Evolutionary conservation across 257 asterid genomes (phyloP).

Genomic region (Linaria vulgaris): DNA sequence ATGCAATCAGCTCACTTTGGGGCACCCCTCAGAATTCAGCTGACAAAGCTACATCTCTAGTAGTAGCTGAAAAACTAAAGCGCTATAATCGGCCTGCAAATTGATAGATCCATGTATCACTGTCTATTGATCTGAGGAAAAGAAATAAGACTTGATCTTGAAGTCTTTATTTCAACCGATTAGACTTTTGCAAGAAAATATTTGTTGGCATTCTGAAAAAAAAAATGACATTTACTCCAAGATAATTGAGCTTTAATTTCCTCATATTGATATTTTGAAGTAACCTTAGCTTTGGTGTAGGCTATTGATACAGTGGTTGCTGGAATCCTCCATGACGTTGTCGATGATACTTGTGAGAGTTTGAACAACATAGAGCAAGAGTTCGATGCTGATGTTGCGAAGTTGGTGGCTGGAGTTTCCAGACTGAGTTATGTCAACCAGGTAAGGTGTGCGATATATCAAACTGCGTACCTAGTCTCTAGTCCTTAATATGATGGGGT

Average conservation of each 20-base stretch:
- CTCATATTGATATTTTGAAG: conserved; percentile 19
- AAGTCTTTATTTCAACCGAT: not conserved
- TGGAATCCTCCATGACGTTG: conserved; percentile 91
- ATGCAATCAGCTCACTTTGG: too few species aligned
- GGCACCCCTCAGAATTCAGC: too few species aligned
- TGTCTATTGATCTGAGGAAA: too few species aligned
- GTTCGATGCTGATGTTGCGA: conserved; percentile 77
- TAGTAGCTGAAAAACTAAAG: too few species aligned
- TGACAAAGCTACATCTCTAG: too few species aligned
- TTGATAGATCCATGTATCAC: too few species aligned
- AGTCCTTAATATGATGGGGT: conserved; percentile 16
- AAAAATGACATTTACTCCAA: not conserved
- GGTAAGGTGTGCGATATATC: conserved; percentile 42
- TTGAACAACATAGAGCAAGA: conserved; percentile 70
- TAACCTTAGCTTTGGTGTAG: conserved; percentile 35
- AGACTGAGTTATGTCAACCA: conserved; percentile 88
- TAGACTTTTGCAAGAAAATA: not conserved
- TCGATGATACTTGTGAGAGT: conserved; percentile 81
- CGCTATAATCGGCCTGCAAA: too few species aligned
- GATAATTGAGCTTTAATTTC: conserved; percentile 6
- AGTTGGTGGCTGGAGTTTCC: conserved; percentile 93
- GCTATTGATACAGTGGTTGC: conserved; percentile 92
- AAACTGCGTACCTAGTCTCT: conserved; percentile 6
- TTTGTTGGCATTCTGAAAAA: not conserved
- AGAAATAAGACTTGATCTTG: not conserved